These are phyloP conservation scores for Oryza punctata DNA, from an alignment of 176 grass and related monocot genomes.

Conservation along the genomic window DNA sequence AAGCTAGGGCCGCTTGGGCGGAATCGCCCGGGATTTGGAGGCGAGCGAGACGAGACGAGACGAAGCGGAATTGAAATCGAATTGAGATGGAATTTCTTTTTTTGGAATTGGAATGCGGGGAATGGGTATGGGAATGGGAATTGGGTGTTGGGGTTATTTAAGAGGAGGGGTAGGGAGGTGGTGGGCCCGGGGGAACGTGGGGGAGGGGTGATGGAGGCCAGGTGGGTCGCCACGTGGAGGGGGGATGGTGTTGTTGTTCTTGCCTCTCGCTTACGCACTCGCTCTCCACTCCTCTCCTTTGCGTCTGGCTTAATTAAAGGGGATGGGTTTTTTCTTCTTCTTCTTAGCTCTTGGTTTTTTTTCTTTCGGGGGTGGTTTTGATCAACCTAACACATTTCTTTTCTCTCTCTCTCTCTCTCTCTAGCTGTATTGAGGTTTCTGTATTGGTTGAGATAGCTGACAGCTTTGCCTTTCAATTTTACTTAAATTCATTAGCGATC, in stretches of 20 bases:
- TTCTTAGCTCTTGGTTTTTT: not conserved
- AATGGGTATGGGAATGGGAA: no score
- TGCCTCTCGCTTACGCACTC: not conserved
- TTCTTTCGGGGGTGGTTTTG: no score
- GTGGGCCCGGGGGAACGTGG: constrained; percentile 32
- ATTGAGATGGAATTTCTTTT: not conserved
- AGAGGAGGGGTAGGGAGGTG: not conserved
- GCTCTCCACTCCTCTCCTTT: not conserved
- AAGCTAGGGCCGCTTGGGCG: constrained; percentile 31
- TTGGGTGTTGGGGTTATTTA: constrained; percentile 21
- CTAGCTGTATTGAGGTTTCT: no score
- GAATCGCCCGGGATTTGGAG: constrained; percentile 36
- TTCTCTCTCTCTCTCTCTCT: not conserved
- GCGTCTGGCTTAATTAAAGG: constrained; percentile 26
- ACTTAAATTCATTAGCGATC: no score
- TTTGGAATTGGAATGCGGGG: not conserved
- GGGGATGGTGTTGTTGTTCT: not conserved
- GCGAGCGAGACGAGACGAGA: not conserved
- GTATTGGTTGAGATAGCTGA: no score
- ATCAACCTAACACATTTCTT: no score
- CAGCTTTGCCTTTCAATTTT: no score
- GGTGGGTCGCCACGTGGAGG: constrained; percentile 53
- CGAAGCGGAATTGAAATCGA: not conserved
- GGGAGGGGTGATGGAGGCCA: constrained; percentile 11
- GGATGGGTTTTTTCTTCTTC: not conserved